These are phyloP conservation scores for Epichloe elymi DNA, from an alignment of 2,329 filamentous ascomycete species.

Conservation along the genomic window DNA sequence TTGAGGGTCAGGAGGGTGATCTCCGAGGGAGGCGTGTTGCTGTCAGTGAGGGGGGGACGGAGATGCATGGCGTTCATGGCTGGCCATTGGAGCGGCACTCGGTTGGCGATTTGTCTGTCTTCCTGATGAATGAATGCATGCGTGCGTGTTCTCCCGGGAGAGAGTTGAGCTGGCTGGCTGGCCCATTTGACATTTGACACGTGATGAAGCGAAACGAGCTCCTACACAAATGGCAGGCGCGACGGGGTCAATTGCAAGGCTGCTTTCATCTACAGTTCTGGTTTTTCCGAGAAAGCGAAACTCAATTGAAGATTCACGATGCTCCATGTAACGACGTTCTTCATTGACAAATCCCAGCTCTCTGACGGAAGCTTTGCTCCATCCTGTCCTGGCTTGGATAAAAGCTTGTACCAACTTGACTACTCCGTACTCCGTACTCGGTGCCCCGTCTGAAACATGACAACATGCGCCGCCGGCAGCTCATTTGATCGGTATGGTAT, in stretches of 20 bases:
- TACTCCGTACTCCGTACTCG: too few relatives aligned
- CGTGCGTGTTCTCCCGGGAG: not conserved
- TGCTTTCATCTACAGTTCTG: not conserved
- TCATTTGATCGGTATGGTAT: too few relatives aligned
- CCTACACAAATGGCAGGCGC: not conserved
- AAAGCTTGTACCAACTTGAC: too few relatives aligned
- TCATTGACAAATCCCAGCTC: too few relatives aligned
- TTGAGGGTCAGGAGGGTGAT: conserved; percentile 82
- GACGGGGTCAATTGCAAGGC: not conserved
- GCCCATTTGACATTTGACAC: not conserved
- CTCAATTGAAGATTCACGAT: too few relatives aligned
- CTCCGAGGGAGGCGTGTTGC: conserved; percentile 32
- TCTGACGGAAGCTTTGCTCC: too few relatives aligned
- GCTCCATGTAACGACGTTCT: too few relatives aligned
- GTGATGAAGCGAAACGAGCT: conserved; percentile 1
- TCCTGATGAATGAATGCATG: not conserved
- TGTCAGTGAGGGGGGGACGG: conserved; percentile 2
- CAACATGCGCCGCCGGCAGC: too few relatives aligned
- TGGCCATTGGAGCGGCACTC: not conserved
- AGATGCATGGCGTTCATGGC: not conserved
- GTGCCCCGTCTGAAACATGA: too few relatives aligned
- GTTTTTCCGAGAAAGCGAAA: not conserved
- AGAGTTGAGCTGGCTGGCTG: not conserved
- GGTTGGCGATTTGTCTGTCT: not conserved
- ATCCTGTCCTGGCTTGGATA: too few relatives aligned